phyloP scores from a whole-genome alignment of 768 basidiomycete genomes.

The Boletus rubroflammeus region DNA sequence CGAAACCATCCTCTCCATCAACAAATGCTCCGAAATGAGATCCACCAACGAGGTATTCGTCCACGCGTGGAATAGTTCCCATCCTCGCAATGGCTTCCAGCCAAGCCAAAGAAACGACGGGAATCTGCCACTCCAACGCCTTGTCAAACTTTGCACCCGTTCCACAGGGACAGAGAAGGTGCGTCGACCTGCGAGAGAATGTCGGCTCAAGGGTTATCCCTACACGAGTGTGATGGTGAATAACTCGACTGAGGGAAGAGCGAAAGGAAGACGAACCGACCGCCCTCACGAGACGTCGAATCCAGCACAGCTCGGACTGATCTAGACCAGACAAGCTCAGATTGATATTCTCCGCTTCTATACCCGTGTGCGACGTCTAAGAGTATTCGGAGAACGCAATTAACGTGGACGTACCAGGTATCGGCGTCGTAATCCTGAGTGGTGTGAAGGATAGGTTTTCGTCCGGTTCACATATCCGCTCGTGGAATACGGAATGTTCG shows the following conservation, averaged over 20 bases:
- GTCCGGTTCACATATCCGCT: constrained; percentile 61
- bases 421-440: constrained; percentile 52
- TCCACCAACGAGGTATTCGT: constrained; percentile 32
- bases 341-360: constrained; percentile 54
- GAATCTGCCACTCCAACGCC: constrained; percentile 74
- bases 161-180: constrained; percentile 73
- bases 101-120: constrained; percentile 72
- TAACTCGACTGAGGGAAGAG: background rate
- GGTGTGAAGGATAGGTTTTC: constrained; percentile 74
- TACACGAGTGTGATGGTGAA: constrained; percentile 22
- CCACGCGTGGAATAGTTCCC: constrained; percentile 43
- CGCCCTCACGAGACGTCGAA: constrained; percentile 34
- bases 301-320: constrained; percentile 61
- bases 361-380: background rate
- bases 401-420: constrained; percentile 43
- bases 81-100: constrained; percentile 52
- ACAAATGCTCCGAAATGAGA: constrained; percentile 41
- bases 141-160: constrained; percentile 74
- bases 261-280: constrained; percentile 13
- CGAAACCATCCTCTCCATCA: constrained; percentile 27
- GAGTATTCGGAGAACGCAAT: background rate
- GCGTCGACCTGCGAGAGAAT: constrained; percentile 71
- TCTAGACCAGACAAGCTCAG: constrained; percentile 78
- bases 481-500: constrained; percentile 77
- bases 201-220: constrained; percentile 52